Evolutionary conservation across 2,329 filamentous ascomycete species (phyloP).

Genomic region (Trichophyton equinum): DNA sequence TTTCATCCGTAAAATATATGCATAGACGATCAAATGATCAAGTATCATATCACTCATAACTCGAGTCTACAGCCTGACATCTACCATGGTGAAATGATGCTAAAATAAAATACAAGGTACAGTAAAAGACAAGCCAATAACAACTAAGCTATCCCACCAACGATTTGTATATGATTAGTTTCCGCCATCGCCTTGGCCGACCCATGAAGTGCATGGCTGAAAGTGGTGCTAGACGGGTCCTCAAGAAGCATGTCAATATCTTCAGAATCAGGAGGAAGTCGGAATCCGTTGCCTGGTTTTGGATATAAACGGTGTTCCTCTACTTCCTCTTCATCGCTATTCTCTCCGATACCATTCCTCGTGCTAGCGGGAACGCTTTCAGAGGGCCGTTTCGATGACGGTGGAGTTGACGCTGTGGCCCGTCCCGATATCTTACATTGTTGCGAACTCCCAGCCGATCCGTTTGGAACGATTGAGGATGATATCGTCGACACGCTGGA

Average conservation of each 20-base stretch:
- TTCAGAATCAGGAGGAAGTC: constrained; percentile 43
- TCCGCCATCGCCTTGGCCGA: constrained; percentile 14
- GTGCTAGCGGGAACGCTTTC: not conserved
- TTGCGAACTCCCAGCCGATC: not conserved
- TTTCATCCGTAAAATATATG: not conserved
- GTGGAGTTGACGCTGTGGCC: not conserved
- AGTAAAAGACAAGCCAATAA: not conserved
- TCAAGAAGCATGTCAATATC: constrained; percentile 53
- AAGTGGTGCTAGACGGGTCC: constrained; percentile 43
- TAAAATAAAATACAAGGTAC: not conserved
- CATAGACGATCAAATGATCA: not conserved
- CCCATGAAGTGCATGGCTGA: constrained; percentile 38
- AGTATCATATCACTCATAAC: not conserved
- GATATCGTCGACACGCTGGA: constrained; percentile 3
- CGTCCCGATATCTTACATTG: not conserved
- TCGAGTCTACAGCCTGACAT: not conserved
- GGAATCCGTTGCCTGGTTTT: constrained; percentile 49
- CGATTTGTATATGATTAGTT: constrained; percentile 2
- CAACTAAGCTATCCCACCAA: constrained; percentile 11
- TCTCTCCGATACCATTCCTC: constrained; percentile 16
- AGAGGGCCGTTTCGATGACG: not conserved
- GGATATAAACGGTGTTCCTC: constrained; percentile 51
- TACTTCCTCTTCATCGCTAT: constrained; percentile 34
- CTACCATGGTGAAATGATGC: not conserved
- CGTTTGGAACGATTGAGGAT: not conserved